Base-by-base conservation (phyloP, 192 early-diverging fungal species). In the Backusella luteola region DNA sequence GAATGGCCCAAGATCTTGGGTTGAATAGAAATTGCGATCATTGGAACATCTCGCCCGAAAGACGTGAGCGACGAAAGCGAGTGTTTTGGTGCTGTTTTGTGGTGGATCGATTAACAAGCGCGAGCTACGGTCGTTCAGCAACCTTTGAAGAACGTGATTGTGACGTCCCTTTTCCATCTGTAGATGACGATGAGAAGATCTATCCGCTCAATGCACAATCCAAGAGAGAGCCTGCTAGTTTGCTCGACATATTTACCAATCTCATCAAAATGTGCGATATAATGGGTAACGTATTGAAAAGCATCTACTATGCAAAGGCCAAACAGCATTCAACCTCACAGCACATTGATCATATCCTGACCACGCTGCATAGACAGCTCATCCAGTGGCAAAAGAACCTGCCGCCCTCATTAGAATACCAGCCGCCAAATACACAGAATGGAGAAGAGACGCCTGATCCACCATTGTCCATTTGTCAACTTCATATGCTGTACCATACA, bases 1-100 rank as follows among this genome's bases (percentile, higher is more conserved):
- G 91, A 38, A 91, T 93, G 84, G 92, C 93, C 9, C 90, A 91
- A 77, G 92, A 93, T 71, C 67, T 94, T 66, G 93, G 93, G 19
- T 84, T 94, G 63, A 89, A 94, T 69, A 87, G 92, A 29, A 90
- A 92, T 76, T 85, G 83, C n/a, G 78, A 86, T 11, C 84, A 86
- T 34, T 89, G 88, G 88, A 85, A 85, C 75, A 39, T 88, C n/a
- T 78, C 84, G 34, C 80, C 79, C 14, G 73, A 84, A 26, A 90
- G 93, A 69, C 76, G 80, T 0, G 91, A 93, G 77, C 76, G 88
- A 52, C 76, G 93, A 35, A 90, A 89, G 63, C 87, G 92, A 39
- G 87, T 91, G 0, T 94, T 91, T 87, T 94, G 93, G 93, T 82
- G 88, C 32, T 91, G 90, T 78, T 93, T 90, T 67, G 79, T 93